Evolutionary conservation across 306 rosid species (phyloP), one percentile per base, ranked within the genome.

Genomic region (Castanea sativa): DNA sequence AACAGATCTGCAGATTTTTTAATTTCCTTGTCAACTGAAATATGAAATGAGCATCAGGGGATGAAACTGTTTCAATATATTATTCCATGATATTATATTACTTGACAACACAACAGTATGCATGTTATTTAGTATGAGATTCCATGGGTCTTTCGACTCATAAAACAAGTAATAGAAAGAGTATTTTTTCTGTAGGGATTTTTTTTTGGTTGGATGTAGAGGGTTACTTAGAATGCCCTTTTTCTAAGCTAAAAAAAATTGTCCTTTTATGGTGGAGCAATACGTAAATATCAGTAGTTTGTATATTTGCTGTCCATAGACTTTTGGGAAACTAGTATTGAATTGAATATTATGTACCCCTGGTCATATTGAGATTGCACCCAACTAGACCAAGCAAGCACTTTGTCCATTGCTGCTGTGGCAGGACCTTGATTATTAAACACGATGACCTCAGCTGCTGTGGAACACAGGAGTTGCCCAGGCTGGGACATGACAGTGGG

Each of bases 141-240:
- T 20, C 43, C 19, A 13, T 21, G 25, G 41, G 20, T 25, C 38
- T 61, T 11, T 4, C 18, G 52, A 43, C 73, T 45, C 53, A 29
- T 71, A 29, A 71, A 57, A 73, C 61, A 43, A 70, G 73, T 29
- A 35, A 67, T 67, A 19, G 71, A 9, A n/a, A 64, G 70, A 29
- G 45, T 30, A 64, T 13, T 67, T 32, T 16, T 67, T n/a, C 27
- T 59, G 6, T 59, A 49, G 53, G 12, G 4, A 3, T 12, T 10
- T 11, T 35, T 9, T 49, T 49, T 49, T 3, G 16, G 53, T 49
- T 13, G 16, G 53, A 10, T 67, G 19, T 35, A 19, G 51, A 67
- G 72, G 20, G 25, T 67, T 19, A 32, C 32, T 7, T 8, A 32
- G 70, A 64, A 64, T 64, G 23, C 27, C 16, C 18, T 4, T 67